Evolutionary conservation across 2,329 filamentous ascomycete genomes (phyloP), one percentile per base, ranked within the genome.

Genomic region (Simplicillium sp.): DNA sequence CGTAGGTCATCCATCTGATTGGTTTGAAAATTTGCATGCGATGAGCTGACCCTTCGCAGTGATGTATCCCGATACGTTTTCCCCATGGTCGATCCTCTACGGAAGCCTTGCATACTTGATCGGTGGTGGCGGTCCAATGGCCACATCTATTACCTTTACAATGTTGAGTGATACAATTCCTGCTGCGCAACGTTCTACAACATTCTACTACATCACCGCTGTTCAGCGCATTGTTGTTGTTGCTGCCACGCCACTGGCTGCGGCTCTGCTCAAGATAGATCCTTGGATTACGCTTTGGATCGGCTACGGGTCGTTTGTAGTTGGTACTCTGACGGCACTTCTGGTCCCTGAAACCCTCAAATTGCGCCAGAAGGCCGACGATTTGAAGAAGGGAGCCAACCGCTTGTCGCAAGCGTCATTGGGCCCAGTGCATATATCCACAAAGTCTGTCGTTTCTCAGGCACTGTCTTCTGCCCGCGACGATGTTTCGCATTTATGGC

Each of bases 121-220:
- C 37, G 67, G 68, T 1, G 65, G 66, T 8, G 67, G 66, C 15
- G 46, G 47, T 0, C 46, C 56, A 12, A 62, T 70, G 44, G 52
- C 59, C 0, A 45, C 48, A 2, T 66, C 67, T 38, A 70, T 71
- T 64, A 42, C 67, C 7, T 70, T 59, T 50, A 72, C 68, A 7
- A 57, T 65, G 31, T 43, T 70, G 11, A 59, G 64, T n/a, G 68
- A 72, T 40, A 61, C 67, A 2, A 52, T 64, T 0, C 64, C 64
- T 1, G 51, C 61, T 1, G 54, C 50, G 1, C 54, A 60, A 36
- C 45, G 65, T 37, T 65, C 68, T 5, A 54, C 57, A 8, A 52
- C 60, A 28, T 70, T 67, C 46, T 68, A 66, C 46, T 57, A 54
- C n/a, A 38, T 70, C 3, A 46, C 49, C 3, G 60, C 66, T 7